Base-by-base conservation (phyloP, 2,329 filamentous ascomycete genomes). In the Aspergillus pseudonomiae region DNA sequence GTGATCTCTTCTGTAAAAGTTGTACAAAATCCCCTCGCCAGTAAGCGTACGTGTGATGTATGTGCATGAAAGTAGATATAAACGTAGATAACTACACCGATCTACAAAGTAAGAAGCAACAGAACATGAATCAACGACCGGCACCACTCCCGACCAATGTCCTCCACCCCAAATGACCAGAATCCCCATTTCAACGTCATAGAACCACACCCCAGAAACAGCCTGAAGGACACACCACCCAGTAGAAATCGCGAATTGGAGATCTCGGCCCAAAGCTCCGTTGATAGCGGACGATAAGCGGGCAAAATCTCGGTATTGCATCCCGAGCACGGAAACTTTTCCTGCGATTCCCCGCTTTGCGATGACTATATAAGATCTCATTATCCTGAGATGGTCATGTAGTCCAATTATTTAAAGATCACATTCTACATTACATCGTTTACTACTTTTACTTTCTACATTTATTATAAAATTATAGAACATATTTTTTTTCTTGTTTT, bases 261-360 rank as follows among this genome's bases (percentile, higher is more conserved):
- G 21, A 55, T 63, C 43, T 63, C 60, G 65, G 63, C 34, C 41
- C 30, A 24, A 50, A 46, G 2, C 16, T 48, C 56, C 63, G 57
- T 53, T 26, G 36, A 53, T 12, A n/a, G 43, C 26, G 52, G 5
- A 52, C 60, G 50, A 54, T 54, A 54, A 54, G 52, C 52, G 12
- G n/a, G 12, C 62, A 46, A 28, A 36, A 59, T 59, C 58, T 60
- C 65, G 65, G 63, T 54, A 45, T 57, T 32, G 26, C 46, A n/a
- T 26, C 43, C 59, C 58, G 59, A 66, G 58, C 28, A 32, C 65
- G 65, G 65, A 66, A 66, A 62, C 61, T 61, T 61, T 63, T 63
- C 63, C 61, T 21, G 36, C 39, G 9, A 43, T 62, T 28, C 62
- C 62, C 62, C 62, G 59, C 62, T 45, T 48, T 24, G 30, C 34